Percentiles rank a stretch among this genome's conserved stretches.
Evolutionary conservation across 192 early-diverging fungal genomes (phyloP).

Genomic region (Backusella morwellensis): DNA sequence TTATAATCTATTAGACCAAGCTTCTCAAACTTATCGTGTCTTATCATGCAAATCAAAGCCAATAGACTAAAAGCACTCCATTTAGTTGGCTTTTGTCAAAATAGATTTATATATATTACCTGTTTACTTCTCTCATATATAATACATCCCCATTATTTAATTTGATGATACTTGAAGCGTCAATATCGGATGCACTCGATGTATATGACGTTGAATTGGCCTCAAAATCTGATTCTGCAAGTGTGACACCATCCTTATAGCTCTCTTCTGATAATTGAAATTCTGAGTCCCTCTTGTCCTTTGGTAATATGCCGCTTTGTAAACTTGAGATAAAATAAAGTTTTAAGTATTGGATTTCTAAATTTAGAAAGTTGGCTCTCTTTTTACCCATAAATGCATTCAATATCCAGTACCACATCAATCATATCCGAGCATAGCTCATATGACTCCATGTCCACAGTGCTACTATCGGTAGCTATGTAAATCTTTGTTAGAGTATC

Average conservation of each 20-base stretch:
- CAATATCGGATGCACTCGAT: slow-evolving; percentile 31
- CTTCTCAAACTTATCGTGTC: slow-evolving; percentile 85
- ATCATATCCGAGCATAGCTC: slow-evolving; percentile 95
- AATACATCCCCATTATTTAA: slow-evolving; percentile 80
- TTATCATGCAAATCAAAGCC: slow-evolving; percentile 73
- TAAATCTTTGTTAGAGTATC: slow-evolving; percentile 90
- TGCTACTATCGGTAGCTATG: slow-evolving; percentile 91
- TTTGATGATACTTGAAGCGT: slow-evolving; percentile 68
- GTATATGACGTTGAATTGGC: not conserved
- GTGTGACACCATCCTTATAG: not conserved
- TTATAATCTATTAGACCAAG: slow-evolving; percentile 87
- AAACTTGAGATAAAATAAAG: not conserved
- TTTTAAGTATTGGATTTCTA: no score
- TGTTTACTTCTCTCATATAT: slow-evolving; percentile 73
- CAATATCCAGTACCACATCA: slow-evolving; percentile 85
- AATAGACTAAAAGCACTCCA: slow-evolving; percentile 39
- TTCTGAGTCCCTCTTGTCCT: not conserved
- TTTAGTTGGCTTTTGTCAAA: no score
- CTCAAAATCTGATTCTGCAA: not conserved
- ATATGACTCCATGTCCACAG: slow-evolving; percentile 86
- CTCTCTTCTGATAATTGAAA: not conserved
- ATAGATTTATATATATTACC: slow-evolving; percentile 38
- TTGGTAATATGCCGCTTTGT: slow-evolving; percentile 2
- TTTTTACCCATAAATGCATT: slow-evolving; percentile 70
- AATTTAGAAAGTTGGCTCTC: not conserved